phyloP scores from a whole-genome alignment of 441 rosid species.

The Euphorbia corollata region DNA sequence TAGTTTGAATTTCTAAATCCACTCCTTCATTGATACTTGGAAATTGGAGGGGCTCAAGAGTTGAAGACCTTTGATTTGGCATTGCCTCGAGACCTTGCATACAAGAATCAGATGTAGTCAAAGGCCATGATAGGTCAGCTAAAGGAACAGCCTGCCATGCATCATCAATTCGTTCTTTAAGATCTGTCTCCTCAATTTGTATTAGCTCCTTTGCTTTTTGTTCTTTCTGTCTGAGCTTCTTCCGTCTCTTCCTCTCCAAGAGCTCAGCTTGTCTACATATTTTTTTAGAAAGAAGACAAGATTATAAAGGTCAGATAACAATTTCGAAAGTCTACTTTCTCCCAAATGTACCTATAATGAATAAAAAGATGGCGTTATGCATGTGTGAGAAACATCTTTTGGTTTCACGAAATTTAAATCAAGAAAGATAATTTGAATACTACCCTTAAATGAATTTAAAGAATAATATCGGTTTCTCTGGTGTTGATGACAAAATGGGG shows the following conservation, averaged over 20 bases:
- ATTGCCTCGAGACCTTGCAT: slow-evolving; percentile 30
- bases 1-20: slow-evolving; percentile 38
- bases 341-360: neutral
- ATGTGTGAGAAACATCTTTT: neutral
- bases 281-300: slow-evolving; percentile 14
- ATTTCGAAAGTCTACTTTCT: neutral
- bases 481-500: neutral
- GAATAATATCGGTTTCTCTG: neutral
- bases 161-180: slow-evolving; percentile 37
- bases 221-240: slow-evolving; percentile 78
- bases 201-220: slow-evolving; percentile 68
- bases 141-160: slow-evolving; percentile 35
- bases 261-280: slow-evolving; percentile 65
- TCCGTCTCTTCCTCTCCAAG: slow-evolving; percentile 72
- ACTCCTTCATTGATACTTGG: slow-evolving; percentile 31
- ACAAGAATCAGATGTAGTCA: slow-evolving; percentile 38
- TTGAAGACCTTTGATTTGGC: slow-evolving; percentile 31
- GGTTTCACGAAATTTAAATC: neutral
- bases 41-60: slow-evolving; percentile 32
- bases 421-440: neutral
- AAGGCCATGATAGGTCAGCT: slow-evolving; percentile 37
- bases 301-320: slow-evolving; percentile 3
- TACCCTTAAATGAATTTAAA: neutral
- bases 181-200: slow-evolving; percentile 33
- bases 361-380: neutral